phyloP scores from a whole-genome alignment of 257 asterid species.

The Haberlea rhodopensis region DNA sequence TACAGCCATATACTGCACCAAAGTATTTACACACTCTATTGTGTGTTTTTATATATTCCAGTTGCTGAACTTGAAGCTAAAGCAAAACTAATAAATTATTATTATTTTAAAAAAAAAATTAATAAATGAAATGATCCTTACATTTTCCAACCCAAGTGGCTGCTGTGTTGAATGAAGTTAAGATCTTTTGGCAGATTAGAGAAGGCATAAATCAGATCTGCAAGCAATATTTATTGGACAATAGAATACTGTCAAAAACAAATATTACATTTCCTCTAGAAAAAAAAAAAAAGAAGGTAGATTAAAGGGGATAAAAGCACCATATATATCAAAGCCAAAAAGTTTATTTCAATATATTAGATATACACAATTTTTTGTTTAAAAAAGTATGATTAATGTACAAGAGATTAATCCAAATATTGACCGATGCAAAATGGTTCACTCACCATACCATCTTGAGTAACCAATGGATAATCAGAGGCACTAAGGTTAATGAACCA shows the following conservation, averaged over 20 bases:
- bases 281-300: neutral
- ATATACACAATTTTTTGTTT: too few relatives aligned
- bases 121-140: slow-evolving; percentile 34
- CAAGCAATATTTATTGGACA: slow-evolving; percentile 16
- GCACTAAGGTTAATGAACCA: slow-evolving; percentile 96
- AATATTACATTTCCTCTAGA: neutral
- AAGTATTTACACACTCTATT: neutral
- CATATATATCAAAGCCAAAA: too few relatives aligned
- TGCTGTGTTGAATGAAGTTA: slow-evolving; percentile 82
- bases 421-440: neutral
- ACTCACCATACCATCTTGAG: slow-evolving; percentile 99
- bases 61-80: neutral
- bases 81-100: too few relatives aligned
- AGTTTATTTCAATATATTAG: too few relatives aligned
- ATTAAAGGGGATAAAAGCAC: too few relatives aligned
- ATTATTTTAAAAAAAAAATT: too few relatives aligned
- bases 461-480: slow-evolving; percentile 81
- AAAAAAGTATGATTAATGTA: too few relatives aligned
- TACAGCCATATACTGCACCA: too few relatives aligned
- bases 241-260: slow-evolving; percentile 2
- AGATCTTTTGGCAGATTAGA: slow-evolving; percentile 70
- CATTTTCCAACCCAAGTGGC: slow-evolving; percentile 90
- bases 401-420: neutral
- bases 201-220: slow-evolving; percentile 89
- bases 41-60: neutral